Conservation (phyloP, 2,329 filamentous ascomycete genomes). For the Scedosporium minutisporum region DNA sequence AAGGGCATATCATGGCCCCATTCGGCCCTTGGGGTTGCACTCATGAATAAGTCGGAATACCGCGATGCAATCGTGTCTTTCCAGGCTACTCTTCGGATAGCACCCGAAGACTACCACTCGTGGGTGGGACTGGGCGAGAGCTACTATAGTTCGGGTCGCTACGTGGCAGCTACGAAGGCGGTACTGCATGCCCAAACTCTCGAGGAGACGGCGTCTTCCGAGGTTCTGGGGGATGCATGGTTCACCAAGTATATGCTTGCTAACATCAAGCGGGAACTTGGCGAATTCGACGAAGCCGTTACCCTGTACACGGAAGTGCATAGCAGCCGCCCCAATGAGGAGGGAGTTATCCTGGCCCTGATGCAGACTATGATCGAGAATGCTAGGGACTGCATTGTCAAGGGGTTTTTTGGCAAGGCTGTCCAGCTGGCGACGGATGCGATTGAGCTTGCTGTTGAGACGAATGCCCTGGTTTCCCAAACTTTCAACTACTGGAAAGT, state of each 20-base stretch:
- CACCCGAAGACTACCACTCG: constrained; percentile 81
- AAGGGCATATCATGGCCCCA: constrained; percentile 95
- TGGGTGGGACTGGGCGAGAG: constrained; percentile 97
- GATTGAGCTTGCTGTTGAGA: constrained; percentile 55
- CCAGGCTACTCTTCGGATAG: constrained; percentile 75
- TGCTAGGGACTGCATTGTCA: constrained; percentile 66
- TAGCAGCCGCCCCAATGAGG: constrained; percentile 57
- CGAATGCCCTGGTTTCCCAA: constrained; percentile 50
- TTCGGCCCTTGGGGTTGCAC: constrained; percentile 83
- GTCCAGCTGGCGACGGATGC: constrained; percentile 59
- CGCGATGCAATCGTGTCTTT: constrained; percentile 84
- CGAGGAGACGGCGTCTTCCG: constrained; percentile 41
- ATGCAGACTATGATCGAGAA: constrained; percentile 83
- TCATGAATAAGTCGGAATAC: constrained; percentile 90
- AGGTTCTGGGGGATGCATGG: constrained; percentile 60
- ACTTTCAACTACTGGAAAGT: constrained; percentile 96
- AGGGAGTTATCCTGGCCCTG: constrained; percentile 78
- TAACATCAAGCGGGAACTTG: constrained; percentile 85
- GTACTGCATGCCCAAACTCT: constrained; percentile 76
- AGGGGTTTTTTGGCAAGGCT: constrained; percentile 78
- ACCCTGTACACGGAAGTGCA: constrained; percentile 67
- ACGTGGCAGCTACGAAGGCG: constrained; percentile 87
- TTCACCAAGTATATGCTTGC: constrained; percentile 95
- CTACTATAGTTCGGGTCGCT: constrained; percentile 87
- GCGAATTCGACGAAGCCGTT: constrained; percentile 80